A percentile compares a stretch with the other conserved stretches of the same genome.
Evolutionary conservation across 2,329 filamentous ascomycete genomes (phyloP).

Genomic region (Calonectria crousiana): DNA sequence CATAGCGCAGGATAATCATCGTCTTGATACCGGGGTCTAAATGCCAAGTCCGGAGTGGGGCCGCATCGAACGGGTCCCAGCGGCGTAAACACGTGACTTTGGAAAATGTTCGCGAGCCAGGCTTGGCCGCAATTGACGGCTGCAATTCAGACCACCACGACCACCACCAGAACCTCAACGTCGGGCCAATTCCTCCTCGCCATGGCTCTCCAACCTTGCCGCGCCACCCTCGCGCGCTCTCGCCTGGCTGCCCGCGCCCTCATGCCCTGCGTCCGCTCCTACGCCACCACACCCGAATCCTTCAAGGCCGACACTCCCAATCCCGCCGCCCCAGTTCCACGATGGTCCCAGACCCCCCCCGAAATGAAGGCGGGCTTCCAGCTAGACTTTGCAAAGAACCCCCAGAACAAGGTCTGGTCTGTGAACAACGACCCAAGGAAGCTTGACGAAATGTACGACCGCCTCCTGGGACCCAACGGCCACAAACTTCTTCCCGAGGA

Average conservation of each 20-base stretch:
- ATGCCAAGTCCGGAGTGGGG: conserved; percentile 35
- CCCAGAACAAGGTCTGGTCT: conserved; percentile 66
- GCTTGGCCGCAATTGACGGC: conserved; percentile 26
- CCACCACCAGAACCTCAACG: conserved; percentile 22
- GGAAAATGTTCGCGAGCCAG: conserved; percentile 48
- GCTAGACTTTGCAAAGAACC: conserved; percentile 68
- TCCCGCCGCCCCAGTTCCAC: conserved; percentile 54
- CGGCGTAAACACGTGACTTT: conserved; percentile 43
- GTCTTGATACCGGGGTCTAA: background rate
- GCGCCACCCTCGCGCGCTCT: conserved; percentile 44
- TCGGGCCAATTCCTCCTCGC: conserved; percentile 27
- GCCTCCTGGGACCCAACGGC: conserved; percentile 79
- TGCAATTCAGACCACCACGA: conserved; percentile 12
- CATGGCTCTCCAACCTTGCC: conserved; percentile 52
- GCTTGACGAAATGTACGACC: conserved; percentile 83
- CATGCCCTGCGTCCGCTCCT: conserved; percentile 43
- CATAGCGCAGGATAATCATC: background rate
- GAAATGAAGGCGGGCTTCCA: conserved; percentile 78
- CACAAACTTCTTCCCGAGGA: conserved; percentile 85
- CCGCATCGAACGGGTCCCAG: conserved; percentile 24
- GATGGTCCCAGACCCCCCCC: conserved; percentile 79
- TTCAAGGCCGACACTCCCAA: conserved; percentile 38
- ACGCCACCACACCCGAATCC: conserved; percentile 46
- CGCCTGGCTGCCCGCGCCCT: conserved; percentile 39
- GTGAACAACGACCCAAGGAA: conserved; percentile 82